These are phyloP conservation scores for Blumeria hordei DNA, from an alignment of 2,329 filamentous ascomycete genomes.

Conservation along the genomic window DNA sequence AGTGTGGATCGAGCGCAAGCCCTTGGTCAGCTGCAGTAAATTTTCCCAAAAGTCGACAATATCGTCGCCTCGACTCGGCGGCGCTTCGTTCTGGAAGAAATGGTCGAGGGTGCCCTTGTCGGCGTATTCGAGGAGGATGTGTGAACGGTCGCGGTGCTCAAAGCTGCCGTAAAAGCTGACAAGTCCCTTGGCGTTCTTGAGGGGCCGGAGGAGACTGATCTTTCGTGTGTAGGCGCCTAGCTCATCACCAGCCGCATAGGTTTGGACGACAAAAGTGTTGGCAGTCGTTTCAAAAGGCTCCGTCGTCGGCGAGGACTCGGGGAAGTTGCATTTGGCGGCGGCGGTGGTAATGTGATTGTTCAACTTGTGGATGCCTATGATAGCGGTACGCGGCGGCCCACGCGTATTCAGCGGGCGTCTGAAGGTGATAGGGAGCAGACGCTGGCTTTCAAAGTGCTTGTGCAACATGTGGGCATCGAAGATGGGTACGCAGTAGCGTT, in stretches of 20 bases:
- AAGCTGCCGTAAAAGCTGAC: conserved; percentile 12
- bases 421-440: conserved; percentile 12
- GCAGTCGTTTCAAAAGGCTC: not conserved
- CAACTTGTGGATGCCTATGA: conserved; percentile 9
- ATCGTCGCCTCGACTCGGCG: conserved; percentile 10
- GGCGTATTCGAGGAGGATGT: conserved; percentile 17
- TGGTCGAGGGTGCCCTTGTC: conserved; percentile 15
- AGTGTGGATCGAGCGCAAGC: conserved; percentile 9
- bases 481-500: conserved; percentile 10
- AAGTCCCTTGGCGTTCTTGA: conserved; percentile 8
- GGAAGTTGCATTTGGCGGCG: too few relatives aligned
- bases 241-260: conserved; percentile 8
- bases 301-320: too few relatives aligned
- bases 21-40: conserved; percentile 13
- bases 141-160: conserved; percentile 10
- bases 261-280: conserved; percentile 13
- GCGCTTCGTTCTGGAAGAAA: conserved; percentile 11
- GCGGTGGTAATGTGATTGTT: too few relatives aligned
- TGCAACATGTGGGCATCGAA: conserved; percentile 8
- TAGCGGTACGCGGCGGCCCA: conserved; percentile 6
- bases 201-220: conserved; percentile 9
- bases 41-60: conserved; percentile 15
- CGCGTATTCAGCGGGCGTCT: conserved; percentile 5
- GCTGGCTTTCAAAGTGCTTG: conserved; percentile 7
- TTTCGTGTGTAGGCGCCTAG: conserved; percentile 10